These are phyloP conservation scores for Fraxinus cuspidata DNA, from an alignment of 257 asterid species.

Conservation along the genomic window DNA sequence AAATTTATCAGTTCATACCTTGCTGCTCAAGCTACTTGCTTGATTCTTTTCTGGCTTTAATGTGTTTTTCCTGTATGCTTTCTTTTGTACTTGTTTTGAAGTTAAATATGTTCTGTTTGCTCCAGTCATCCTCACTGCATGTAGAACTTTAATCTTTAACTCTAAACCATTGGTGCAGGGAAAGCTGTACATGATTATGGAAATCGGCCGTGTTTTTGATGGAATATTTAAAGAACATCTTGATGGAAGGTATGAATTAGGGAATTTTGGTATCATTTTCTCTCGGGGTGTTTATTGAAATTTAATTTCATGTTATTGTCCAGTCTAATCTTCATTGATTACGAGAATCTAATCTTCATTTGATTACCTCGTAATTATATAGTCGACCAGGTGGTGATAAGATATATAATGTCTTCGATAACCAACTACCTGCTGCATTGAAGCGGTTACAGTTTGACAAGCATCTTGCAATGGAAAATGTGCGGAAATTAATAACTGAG, in stretches of 20 bases:
- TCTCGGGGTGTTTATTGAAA: neutral
- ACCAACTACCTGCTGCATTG: conserved; percentile 69
- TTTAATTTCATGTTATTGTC: conserved; percentile 5
- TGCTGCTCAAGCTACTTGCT: neutral
- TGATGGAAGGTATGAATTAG: conserved; percentile 67
- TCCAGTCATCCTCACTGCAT: conserved; percentile 8
- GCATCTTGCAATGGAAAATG: conserved; percentile 77
- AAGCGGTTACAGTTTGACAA: conserved; percentile 77
- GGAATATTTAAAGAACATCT: conserved; percentile 79
- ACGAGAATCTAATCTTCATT: conserved; percentile 15
- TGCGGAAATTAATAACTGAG: conserved; percentile 62
- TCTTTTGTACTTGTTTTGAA: conserved; percentile 3
- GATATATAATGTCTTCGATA: conserved; percentile 64
- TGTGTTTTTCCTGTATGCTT: conserved; percentile 4
- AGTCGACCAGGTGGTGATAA: conserved; percentile 89
- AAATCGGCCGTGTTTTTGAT: conserved; percentile 69
- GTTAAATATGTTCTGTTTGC: conserved; percentile 2
- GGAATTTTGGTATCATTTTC: neutral
- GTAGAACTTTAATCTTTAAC: conserved; percentile 7
- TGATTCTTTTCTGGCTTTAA: neutral
- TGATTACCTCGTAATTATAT: conserved; percentile 25
- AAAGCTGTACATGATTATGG: conserved; percentile 74
- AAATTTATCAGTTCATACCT: neutral
- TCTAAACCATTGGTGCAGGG: conserved; percentile 45
- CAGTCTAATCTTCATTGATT: conserved; percentile 15